Percentiles rank a stretch among this genome's conserved stretches.
Evolutionary conservation across 495 filamentous ascomycete species (phyloP).

Genomic region (Terfezia claveryi): DNA sequence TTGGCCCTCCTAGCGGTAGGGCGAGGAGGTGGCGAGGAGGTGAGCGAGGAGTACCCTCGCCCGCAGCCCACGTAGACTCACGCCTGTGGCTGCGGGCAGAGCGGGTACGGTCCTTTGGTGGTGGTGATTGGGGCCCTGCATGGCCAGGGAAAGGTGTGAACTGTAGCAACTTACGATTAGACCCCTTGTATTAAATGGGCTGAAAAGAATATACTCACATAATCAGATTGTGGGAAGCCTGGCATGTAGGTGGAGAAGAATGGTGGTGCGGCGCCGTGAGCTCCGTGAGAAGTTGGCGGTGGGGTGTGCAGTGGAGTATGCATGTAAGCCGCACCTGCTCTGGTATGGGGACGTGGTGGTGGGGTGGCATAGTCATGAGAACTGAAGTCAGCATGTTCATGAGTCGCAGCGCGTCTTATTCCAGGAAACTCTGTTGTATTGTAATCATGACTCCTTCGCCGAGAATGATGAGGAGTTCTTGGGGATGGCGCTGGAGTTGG

Average conservation of each 20-base stretch:
- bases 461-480: constrained; percentile 15
- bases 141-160: constrained; percentile 3
- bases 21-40: constrained; percentile 29
- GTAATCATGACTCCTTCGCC: constrained; percentile 16
- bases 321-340: constrained; percentile 10
- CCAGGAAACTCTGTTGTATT: constrained; percentile 13
- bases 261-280: constrained; percentile 17
- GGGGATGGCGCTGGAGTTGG: constrained; percentile 18
- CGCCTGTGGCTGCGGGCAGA: constrained; percentile 15
- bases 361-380: constrained; percentile 14
- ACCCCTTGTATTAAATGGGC: not conserved
- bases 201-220: constrained; percentile 10
- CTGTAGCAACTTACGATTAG: not conserved
- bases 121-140: constrained; percentile 5
- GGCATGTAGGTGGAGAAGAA: constrained; percentile 18
- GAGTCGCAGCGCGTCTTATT: constrained; percentile 16
- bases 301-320: constrained; percentile 20
- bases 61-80: constrained; percentile 16
- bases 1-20: constrained; percentile 25
- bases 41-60: constrained; percentile 28
- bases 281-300: constrained; percentile 14
- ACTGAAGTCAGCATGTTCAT: constrained; percentile 12
- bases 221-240: constrained; percentile 18
- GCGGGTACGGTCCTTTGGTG: not conserved
- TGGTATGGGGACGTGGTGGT: constrained; percentile 16